These are phyloP conservation scores for Fusarium sp. DNA, from an alignment of 2,329 filamentous ascomycete genomes.

Conservation along the genomic window DNA sequence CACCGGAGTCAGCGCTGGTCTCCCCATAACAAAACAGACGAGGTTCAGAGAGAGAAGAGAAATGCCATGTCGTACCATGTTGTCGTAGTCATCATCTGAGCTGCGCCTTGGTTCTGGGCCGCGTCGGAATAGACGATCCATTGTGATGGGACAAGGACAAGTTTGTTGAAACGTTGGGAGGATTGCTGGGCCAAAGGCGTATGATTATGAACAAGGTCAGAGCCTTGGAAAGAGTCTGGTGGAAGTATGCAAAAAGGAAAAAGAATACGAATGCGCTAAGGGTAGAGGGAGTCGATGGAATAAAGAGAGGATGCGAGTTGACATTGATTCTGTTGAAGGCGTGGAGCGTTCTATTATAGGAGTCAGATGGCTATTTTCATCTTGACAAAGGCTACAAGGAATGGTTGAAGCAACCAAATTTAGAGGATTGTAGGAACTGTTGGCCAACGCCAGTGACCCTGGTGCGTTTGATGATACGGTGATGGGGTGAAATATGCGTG, in stretches of 20 bases:
- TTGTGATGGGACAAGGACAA: neutral
- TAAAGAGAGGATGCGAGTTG: too few species aligned
- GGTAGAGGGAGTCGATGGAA: too few species aligned
- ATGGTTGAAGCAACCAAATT: neutral
- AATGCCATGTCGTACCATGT: neutral
- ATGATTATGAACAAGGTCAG: too few species aligned
- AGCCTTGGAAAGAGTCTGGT: too few species aligned
- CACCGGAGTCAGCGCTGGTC: neutral
- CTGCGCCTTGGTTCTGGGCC: constrained; percentile 4
- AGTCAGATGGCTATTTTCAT: neutral
- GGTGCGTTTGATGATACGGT: neutral
- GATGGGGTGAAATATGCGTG: neutral
- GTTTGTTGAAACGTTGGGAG: neutral
- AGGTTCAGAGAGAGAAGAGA: neutral
- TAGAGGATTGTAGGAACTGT: neutral
- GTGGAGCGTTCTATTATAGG: neutral
- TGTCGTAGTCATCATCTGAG: constrained; percentile 6
- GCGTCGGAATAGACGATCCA: neutral
- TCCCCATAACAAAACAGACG: too few species aligned
- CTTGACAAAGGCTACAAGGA: neutral
- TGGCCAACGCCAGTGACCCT: neutral
- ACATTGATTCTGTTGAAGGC: too few species aligned
- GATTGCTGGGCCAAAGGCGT: neutral
- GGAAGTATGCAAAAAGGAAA: too few species aligned
- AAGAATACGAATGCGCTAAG: too few species aligned